These are phyloP conservation scores for Melaleuca alternifolia DNA, from an alignment of 345 rosid genomes.

Conservation along the genomic window DNA sequence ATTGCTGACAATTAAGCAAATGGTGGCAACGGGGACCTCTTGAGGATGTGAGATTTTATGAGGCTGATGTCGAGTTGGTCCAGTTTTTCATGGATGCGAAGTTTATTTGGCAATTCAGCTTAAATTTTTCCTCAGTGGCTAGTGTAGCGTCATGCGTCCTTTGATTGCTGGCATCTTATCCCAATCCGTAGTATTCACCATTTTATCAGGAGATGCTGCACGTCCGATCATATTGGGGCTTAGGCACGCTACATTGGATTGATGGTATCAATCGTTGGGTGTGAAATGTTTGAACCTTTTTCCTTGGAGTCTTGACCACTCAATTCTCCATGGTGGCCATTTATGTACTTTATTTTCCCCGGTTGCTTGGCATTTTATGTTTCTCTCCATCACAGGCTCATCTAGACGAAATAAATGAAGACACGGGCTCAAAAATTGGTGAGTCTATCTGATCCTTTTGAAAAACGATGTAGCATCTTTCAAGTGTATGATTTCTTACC, in stretches of 20 bases:
- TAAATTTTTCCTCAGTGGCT: not conserved
- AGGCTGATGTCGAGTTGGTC: not conserved
- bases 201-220: not conserved
- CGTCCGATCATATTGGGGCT: not conserved
- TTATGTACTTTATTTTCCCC: not conserved
- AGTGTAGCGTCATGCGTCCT: not conserved
- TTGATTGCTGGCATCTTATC: not conserved
- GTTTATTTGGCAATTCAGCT: not conserved
- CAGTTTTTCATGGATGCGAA: not conserved
- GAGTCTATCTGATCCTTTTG: conserved; percentile 5
- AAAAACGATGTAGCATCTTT: not conserved
- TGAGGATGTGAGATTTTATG: not conserved
- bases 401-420: conserved; percentile 59
- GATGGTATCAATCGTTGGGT: not conserved
- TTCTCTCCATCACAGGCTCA: conserved; percentile 37
- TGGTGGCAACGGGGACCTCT: too few relatives aligned
- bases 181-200: not conserved
- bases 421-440: conserved; percentile 53
- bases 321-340: not conserved
- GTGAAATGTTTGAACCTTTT: not conserved
- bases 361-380: not conserved
- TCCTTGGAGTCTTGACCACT: not conserved
- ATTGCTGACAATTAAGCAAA: not conserved
- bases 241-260: not conserved
- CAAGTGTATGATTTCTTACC: not conserved